Conservation (phyloP, 2,329 filamentous ascomycete species). For the Spiromastix sp. region DNA sequence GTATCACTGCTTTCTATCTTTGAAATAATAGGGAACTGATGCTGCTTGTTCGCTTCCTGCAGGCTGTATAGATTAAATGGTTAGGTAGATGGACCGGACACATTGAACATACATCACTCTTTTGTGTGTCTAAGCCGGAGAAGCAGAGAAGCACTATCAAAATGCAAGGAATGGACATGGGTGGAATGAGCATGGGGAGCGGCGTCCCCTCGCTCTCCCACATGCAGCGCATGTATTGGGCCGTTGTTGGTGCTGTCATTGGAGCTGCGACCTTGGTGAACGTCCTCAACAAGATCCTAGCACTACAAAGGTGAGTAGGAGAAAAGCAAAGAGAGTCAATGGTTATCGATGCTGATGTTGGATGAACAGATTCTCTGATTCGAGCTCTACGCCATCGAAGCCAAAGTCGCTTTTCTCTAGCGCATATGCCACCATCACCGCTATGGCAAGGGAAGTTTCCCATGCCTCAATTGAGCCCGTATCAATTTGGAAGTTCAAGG, state of each 20-base stretch:
- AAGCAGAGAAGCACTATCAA: no score
- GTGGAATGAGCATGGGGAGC: constrained; percentile 21
- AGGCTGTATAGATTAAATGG: no score
- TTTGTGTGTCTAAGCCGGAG: no score
- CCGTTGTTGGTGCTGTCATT: constrained; percentile 33
- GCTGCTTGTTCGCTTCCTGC: no score
- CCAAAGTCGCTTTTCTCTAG: constrained; percentile 41
- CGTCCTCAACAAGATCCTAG: constrained; percentile 37
- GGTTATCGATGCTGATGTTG: neutral
- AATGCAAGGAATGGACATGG: constrained; percentile 15
- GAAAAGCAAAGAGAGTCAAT: no score
- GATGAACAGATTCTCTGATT: constrained; percentile 34
- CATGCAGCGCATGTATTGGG: constrained; percentile 45
- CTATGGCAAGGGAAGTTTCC: constrained; percentile 43
- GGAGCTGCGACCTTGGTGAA: constrained; percentile 28
- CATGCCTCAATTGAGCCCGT: constrained; percentile 34
- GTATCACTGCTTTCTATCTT: neutral
- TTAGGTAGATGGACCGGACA: no score
- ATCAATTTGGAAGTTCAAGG: constrained; percentile 20
- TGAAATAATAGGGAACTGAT: neutral
- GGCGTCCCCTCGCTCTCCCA: constrained; percentile 36
- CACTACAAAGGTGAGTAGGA: constrained; percentile 36
- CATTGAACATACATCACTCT: no score
- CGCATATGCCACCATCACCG: constrained; percentile 42
- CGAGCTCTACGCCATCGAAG: constrained; percentile 38